Percentiles rank a stretch among this genome's conserved stretches.
phyloP scores from a whole-genome alignment of 805 yeast species.

The Alloascoidea hylecoeti region DNA sequence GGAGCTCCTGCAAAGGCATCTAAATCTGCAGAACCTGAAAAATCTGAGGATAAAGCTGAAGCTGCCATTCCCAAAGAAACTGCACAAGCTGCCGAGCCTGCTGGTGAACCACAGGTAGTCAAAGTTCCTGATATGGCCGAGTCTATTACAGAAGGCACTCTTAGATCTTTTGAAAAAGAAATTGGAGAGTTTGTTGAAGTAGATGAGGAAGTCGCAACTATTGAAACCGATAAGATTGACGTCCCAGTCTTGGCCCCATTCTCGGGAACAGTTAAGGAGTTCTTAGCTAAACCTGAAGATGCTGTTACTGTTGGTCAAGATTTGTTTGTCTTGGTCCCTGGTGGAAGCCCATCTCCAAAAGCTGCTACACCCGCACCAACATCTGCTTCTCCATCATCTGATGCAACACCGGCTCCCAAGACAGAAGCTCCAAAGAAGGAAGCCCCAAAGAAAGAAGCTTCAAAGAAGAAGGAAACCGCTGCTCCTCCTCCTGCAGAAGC shows the following conservation, averaged over 20 bases:
- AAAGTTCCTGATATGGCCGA: conserved; percentile 99
- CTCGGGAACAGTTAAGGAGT: conserved; percentile 77
- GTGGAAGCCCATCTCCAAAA: conserved; percentile 45
- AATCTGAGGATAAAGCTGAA: conserved; percentile 13
- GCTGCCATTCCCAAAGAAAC: conserved; percentile 10
- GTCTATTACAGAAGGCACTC: conserved; percentile 93
- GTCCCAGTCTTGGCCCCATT: conserved; percentile 94
- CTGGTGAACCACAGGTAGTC: conserved; percentile 27
- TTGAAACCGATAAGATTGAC: conserved; percentile 97
- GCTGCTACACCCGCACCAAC: conserved; percentile 10
- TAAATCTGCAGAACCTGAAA: conserved; percentile 19
- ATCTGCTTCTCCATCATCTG: conserved; percentile 16
- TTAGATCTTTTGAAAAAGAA: conserved; percentile 42
- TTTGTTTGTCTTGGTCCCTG: conserved; percentile 71
- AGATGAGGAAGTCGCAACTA: conserved; percentile 91
- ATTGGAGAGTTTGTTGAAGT: conserved; percentile 80
- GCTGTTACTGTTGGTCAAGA: conserved; percentile 89
- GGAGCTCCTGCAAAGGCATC: conserved; percentile 50
- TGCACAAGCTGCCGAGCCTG: conserved; percentile 13
- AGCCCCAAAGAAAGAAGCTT: conserved; percentile 14
- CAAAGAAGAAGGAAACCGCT: conserved; percentile 10
- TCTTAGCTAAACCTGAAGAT: conserved; percentile 34
- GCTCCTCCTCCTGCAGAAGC: conserved; percentile 17
- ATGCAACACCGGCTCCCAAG: conserved; percentile 17
- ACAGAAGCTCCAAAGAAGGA: conserved; percentile 21